phyloP scores from a whole-genome alignment of 805 yeast genomes.

The Torulaspora indica region DNA sequence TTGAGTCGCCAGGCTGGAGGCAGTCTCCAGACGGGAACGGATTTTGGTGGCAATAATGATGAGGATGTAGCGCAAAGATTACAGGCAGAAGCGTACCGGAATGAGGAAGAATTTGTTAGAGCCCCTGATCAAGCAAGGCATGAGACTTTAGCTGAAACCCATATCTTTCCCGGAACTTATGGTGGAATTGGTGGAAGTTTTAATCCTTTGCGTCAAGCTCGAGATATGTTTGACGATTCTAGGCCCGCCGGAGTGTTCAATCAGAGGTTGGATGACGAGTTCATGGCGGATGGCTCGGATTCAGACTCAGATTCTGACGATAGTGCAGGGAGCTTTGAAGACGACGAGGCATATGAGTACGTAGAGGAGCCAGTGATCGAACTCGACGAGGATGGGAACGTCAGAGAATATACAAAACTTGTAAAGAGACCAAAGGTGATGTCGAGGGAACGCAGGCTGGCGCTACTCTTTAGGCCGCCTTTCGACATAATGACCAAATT shows the following conservation, averaged over 20 bases:
- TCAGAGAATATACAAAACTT: conserved; percentile 31
- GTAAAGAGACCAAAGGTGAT: conserved; percentile 26
- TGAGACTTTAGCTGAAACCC: conserved; percentile 58
- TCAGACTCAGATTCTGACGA: conserved; percentile 39
- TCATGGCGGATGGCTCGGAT: conserved; percentile 20
- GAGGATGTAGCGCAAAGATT: conserved; percentile 57
- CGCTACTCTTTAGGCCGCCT: conserved; percentile 86
- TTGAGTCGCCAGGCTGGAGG: conserved; percentile 4
- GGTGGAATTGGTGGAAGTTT: conserved; percentile 40
- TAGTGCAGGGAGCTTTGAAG: conserved; percentile 35
- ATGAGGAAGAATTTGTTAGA: conserved; percentile 51
- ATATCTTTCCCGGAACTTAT: conserved; percentile 35
- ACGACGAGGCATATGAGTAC: conserved; percentile 34
- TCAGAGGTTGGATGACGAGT: conserved; percentile 31
- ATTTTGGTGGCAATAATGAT: conserved; percentile 34
- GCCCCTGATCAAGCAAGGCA: conserved; percentile 64
- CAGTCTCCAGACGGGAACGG: conserved; percentile 6
- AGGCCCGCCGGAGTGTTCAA: conserved; percentile 38
- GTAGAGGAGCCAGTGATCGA: conserved; percentile 34
- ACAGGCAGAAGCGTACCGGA: conserved; percentile 56
- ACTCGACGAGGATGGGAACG: conserved; percentile 38
- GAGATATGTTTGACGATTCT: conserved; percentile 35
- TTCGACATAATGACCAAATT: conserved; percentile 74
- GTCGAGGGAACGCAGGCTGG: conserved; percentile 52
- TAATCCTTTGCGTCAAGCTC: conserved; percentile 22